Evolutionary conservation across 2,329 filamentous ascomycete species (phyloP).

Genomic region (Apiospora kogelbergensis): DNA sequence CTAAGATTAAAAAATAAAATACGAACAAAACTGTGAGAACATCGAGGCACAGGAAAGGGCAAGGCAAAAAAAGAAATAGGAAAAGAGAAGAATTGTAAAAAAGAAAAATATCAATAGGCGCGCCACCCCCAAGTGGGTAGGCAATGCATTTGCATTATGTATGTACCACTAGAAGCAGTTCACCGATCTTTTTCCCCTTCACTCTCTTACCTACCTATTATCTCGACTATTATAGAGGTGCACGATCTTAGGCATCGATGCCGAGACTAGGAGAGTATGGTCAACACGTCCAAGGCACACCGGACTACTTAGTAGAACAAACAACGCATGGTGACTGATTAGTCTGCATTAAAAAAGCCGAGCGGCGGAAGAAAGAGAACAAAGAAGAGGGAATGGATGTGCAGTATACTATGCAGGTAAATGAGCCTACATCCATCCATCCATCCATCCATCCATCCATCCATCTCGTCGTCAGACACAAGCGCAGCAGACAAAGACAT

Average conservation of each 20-base stretch:
- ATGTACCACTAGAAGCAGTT: background rate
- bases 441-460: too few species aligned
- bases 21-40: background rate
- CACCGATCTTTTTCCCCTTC: background rate
- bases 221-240: background rate
- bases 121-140: constrained; percentile 1
- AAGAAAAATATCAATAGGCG: background rate
- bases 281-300: background rate
- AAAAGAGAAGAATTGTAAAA: background rate
- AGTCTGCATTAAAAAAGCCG: background rate
- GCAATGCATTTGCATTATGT: background rate
- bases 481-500: background rate
- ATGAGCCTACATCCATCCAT: background rate
- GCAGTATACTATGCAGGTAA: background rate
- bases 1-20: background rate
- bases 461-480: background rate
- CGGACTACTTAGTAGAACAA: background rate
- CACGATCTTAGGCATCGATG: constrained; percentile 3
- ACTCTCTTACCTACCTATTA: background rate
- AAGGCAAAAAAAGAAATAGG: background rate
- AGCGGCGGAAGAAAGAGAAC: background rate
- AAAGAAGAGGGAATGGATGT: background rate
- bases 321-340: background rate
- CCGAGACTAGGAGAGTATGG: background rate
- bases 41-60: background rate